Conservation (phyloP, 371 early-diverging fungal genomes). For the Rhizopus sp. region DNA sequence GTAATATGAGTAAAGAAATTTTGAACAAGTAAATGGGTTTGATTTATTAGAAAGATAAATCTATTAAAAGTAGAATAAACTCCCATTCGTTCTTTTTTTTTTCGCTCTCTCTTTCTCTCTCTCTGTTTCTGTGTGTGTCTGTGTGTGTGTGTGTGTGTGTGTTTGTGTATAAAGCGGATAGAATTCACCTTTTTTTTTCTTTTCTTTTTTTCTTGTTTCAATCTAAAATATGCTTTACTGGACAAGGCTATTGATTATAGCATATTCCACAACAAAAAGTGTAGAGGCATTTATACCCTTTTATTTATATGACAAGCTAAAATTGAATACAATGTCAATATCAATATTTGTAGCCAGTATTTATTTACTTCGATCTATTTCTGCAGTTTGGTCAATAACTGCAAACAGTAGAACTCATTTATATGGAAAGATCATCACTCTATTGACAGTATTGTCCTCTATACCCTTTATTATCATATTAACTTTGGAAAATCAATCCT, state of each 20-base stretch:
- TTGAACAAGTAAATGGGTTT: no score
- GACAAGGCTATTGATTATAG: constrained; percentile 23
- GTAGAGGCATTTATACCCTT: constrained; percentile 25
- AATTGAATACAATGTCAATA: constrained; percentile 12
- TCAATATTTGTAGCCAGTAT: constrained; percentile 12
- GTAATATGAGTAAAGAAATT: no score
- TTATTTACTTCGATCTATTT: constrained; percentile 13
- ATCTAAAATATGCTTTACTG: constrained; percentile 23
- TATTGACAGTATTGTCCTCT: constrained; percentile 8
- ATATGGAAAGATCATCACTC: constrained; percentile 9
- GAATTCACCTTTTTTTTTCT: constrained; percentile 1
- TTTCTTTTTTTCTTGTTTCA: constrained; percentile 1
- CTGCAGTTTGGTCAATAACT: constrained; percentile 15
- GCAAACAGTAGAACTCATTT: constrained; percentile 12
- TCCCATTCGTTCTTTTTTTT: no score
- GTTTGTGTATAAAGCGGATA: no score
- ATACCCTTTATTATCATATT: constrained; percentile 9
- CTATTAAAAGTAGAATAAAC: no score
- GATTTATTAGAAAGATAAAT: no score
- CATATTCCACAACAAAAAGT: constrained; percentile 19
- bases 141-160: no score
- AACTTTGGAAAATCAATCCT: not conserved
- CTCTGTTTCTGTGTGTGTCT: no score
- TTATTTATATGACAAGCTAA: constrained; percentile 19
- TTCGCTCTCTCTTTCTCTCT: no score